phyloP scores from a whole-genome alignment of 148 eudicot species.

The Talinum fruticosum region DNA sequence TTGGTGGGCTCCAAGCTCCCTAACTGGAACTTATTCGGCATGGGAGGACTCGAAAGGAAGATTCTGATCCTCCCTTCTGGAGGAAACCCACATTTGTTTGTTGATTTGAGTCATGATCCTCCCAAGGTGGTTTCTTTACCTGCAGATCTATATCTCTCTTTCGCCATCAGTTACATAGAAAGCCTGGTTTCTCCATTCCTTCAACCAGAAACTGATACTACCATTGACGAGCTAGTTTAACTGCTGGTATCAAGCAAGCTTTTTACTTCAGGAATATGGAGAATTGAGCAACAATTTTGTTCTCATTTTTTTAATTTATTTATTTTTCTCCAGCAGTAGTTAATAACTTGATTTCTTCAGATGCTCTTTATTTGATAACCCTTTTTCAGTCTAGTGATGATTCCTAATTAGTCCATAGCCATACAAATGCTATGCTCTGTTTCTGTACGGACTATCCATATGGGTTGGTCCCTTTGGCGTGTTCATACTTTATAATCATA shows the following conservation, averaged over 20 bases:
- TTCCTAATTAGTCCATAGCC: too few species aligned
- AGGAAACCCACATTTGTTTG: slow-evolving; percentile 3
- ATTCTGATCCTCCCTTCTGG: background rate
- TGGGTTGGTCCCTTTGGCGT: too few species aligned
- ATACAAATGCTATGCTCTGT: too few species aligned
- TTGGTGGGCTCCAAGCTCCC: slow-evolving; percentile 6
- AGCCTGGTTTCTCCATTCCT: slow-evolving; percentile 4
- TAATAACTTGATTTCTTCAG: too few species aligned
- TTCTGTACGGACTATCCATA: too few species aligned
- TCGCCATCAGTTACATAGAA: background rate
- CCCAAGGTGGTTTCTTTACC: background rate
- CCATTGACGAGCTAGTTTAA: background rate
- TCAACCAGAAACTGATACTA: background rate
- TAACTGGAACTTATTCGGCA: slow-evolving; percentile 6
- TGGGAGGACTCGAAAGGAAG: background rate
- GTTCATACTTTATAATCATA: too few species aligned
- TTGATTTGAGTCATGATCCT: background rate
- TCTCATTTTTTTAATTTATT: too few species aligned
- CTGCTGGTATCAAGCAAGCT: background rate
- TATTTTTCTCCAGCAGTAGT: too few species aligned
- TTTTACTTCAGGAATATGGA: background rate
- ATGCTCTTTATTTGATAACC: too few species aligned
- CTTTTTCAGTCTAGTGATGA: too few species aligned
- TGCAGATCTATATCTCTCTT: background rate
- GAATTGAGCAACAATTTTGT: background rate